These are phyloP conservation scores for Rickenella mellea DNA, from an alignment of 768 basidiomycete genomes.

Conservation along the genomic window DNA sequence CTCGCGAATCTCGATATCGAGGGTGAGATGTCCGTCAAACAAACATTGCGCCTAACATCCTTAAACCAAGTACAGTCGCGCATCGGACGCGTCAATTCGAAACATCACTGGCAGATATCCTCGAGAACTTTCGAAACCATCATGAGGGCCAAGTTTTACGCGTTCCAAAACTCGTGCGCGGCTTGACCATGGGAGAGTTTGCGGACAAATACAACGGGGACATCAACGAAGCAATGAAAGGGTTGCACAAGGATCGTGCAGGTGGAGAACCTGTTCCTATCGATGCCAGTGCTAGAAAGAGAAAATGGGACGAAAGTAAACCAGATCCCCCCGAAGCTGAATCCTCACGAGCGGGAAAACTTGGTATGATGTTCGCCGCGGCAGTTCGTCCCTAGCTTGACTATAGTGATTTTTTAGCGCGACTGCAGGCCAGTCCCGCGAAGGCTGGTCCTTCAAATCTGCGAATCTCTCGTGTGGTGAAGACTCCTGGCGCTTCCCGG, in stretches of 20 bases:
- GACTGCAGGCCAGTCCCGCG: background rate
- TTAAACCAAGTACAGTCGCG: conserved; percentile 36
- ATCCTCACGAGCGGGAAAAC: conserved; percentile 44
- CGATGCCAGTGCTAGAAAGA: conserved; percentile 53
- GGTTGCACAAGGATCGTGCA: conserved; percentile 56
- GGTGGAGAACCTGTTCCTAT: conserved; percentile 33
- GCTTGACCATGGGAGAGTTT: conserved; percentile 69
- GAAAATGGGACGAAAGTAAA: conserved; percentile 64
- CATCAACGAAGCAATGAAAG: conserved; percentile 60
- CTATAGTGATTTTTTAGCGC: background rate
- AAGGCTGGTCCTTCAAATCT: background rate
- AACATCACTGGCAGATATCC: conserved; percentile 62
- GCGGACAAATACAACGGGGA: conserved; percentile 71
- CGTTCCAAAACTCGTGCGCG: conserved; percentile 66
- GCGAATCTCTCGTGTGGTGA: background rate
- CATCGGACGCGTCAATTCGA: conserved; percentile 69
- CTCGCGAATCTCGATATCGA: conserved; percentile 74
- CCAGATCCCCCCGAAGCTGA: conserved; percentile 41
- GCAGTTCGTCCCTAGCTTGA: background rate
- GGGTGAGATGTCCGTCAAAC: conserved; percentile 31
- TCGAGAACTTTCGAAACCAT: conserved; percentile 66
- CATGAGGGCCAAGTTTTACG: conserved; percentile 67
- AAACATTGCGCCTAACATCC: background rate
- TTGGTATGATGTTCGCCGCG: conserved; percentile 31
- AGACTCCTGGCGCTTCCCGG: background rate